Evolutionary conservation across 106 monocot genomes (phyloP), one percentile per base, ranked within the genome.

Genomic region (Ottelia alismoides): DNA sequence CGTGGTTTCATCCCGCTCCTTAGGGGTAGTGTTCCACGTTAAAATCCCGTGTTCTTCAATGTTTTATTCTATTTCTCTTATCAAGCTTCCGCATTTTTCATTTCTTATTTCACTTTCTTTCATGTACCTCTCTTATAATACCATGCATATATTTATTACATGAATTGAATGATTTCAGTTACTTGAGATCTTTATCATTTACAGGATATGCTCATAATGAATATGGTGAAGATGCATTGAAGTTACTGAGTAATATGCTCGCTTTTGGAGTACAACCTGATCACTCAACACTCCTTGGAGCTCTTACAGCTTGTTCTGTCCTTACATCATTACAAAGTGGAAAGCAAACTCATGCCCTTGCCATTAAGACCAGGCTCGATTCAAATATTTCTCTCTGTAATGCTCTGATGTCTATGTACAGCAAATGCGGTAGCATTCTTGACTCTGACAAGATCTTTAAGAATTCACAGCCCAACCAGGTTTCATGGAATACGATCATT

Each of bases 401-500:
- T 69, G 69, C 93, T 18, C 71, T 88, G 40, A 78, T 88, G 9
- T 80, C 77, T 2, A 93, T 93, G 93, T 93, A 93, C 28, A 76
- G 80, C 72, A 84, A 76, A 72, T 84, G 93, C 58, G 87, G 93
- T 28, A 73, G 65, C 64, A 77, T 93, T 20, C 6, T 6, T 43
- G 78, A 93, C 29, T 74, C 80, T 9, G 55, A 73, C 17, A 50
- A 59, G 1, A 16, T 76, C 20, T 93, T 93, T 31, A 53, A 59
- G 51, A 22, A 43, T 20, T 52, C 67, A 7, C 49, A 43, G 55
- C 52, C 10, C 53, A 72, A 83, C 35, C 16, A 71, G 0, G 75
- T 88, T 28, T 77, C 93, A 2, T 88, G 80, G 87, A 93, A 93
- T 51, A 68, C 80, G 28, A 84, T 93, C 17, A 93, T 88, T 49